These are phyloP conservation scores for Pseudogymnoascus sp. DNA, from an alignment of 2,329 filamentous ascomycete genomes.

Conservation along the genomic window DNA sequence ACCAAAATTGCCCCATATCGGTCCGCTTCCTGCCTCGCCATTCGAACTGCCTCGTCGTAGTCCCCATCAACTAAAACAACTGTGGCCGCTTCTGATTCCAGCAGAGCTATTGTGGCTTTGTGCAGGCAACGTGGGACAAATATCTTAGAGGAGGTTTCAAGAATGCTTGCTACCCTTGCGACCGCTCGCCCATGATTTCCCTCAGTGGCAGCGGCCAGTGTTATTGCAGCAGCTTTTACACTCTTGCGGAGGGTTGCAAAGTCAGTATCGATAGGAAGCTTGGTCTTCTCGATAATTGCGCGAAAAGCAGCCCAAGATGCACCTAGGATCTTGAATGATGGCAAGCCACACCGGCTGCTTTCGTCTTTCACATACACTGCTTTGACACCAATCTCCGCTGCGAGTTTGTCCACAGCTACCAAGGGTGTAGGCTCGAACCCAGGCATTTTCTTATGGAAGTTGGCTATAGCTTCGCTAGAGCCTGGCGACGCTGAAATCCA, in stretches of 20 bases:
- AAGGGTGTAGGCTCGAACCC: slow-evolving; percentile 50
- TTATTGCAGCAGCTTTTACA: slow-evolving; percentile 26
- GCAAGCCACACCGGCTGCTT: slow-evolving; percentile 58
- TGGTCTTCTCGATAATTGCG: slow-evolving; percentile 37
- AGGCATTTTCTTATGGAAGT: not conserved
- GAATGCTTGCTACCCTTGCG: slow-evolving; percentile 56
- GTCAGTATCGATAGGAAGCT: slow-evolving; percentile 26
- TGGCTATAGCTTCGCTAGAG: not conserved
- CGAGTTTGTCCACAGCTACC: slow-evolving; percentile 45
- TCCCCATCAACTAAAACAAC: slow-evolving; percentile 49
- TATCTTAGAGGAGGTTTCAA: slow-evolving; percentile 50
- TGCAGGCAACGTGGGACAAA: slow-evolving; percentile 61
- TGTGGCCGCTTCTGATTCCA: slow-evolving; percentile 49
- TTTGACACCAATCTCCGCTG: slow-evolving; percentile 49
- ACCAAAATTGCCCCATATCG: slow-evolving; percentile 45
- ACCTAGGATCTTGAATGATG: slow-evolving; percentile 74
- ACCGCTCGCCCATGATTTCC: slow-evolving; percentile 73
- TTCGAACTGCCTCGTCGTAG: slow-evolving; percentile 47
- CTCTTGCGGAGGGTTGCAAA: slow-evolving; percentile 31
- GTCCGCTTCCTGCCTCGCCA: not conserved
- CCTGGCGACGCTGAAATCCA: not conserved
- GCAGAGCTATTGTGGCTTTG: slow-evolving; percentile 44
- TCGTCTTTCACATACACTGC: slow-evolving; percentile 66
- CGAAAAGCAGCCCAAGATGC: slow-evolving; percentile 65
- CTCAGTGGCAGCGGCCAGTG: slow-evolving; percentile 60